These are phyloP conservation scores for Torrubiellomyces zombiae DNA, from an alignment of 2,329 filamentous ascomycete species.

Conservation along the genomic window DNA sequence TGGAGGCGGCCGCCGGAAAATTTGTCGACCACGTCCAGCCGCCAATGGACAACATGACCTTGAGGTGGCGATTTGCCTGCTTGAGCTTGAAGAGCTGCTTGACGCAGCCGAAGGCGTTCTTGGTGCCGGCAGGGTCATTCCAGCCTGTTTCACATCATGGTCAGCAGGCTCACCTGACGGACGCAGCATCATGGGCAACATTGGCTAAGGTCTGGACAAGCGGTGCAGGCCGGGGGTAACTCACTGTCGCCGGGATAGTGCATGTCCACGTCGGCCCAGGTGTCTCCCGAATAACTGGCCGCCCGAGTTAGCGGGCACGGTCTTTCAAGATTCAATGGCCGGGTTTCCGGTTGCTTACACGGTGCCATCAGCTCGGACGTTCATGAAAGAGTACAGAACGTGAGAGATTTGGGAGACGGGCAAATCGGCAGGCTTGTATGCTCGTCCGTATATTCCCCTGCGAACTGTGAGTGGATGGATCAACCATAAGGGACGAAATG, in stretches of 20 bases:
- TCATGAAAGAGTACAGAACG: constrained; percentile 68
- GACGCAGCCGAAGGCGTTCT: constrained; percentile 65
- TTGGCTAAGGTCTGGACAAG: background rate
- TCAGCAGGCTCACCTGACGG: background rate
- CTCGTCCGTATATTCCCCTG: constrained; percentile 58
- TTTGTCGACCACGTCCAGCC: constrained; percentile 73
- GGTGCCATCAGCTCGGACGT: constrained; percentile 53
- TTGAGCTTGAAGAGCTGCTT: constrained; percentile 71
- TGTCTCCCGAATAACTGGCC: constrained; percentile 43
- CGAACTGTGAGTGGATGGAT: no score
- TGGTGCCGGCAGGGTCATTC: constrained; percentile 45
- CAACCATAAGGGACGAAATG: no score
- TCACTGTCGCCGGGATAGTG: constrained; percentile 52
- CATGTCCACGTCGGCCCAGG: constrained; percentile 54
- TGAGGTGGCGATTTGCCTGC: constrained; percentile 59
- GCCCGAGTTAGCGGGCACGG: background rate
- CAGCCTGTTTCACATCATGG: constrained; percentile 21
- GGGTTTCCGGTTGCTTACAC: constrained; percentile 38
- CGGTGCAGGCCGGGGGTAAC: no score
- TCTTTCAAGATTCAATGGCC: background rate
- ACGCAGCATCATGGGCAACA: background rate
- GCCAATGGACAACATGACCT: constrained; percentile 64
- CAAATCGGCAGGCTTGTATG: constrained; percentile 56
- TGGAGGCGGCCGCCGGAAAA: constrained; percentile 52
- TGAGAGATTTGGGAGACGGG: constrained; percentile 57